These are phyloP conservation scores for Mycena crocata DNA, from an alignment of 768 basidiomycete genomes.

Conservation along the genomic window DNA sequence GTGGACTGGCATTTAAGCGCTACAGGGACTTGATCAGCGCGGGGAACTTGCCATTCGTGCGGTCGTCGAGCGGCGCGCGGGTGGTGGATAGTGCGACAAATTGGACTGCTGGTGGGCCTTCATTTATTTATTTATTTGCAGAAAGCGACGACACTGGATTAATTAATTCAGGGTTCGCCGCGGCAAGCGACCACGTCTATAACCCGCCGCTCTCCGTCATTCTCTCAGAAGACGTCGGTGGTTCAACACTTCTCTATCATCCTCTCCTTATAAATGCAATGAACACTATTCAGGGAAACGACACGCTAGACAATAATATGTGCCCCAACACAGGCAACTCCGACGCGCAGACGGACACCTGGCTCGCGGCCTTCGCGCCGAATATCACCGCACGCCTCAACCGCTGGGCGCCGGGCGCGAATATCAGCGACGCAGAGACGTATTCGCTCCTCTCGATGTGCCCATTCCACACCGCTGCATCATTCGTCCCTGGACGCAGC, in stretches of 20 bases:
- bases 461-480: conserved; percentile 76
- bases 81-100: conserved; percentile 76
- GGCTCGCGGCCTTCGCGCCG: conserved; percentile 66
- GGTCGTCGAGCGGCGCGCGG: conserved; percentile 62
- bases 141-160: too few relatives aligned
- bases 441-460: conserved; percentile 77
- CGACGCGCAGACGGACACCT: conserved; percentile 56
- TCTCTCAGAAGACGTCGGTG: conserved; percentile 61
- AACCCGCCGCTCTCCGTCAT: conserved; percentile 66
- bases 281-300: conserved; percentile 57
- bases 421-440: conserved; percentile 65
- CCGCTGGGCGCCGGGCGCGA: conserved; percentile 67
- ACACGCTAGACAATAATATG: conserved; percentile 74
- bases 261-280: too few relatives aligned
- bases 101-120: conserved; percentile 73
- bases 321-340: conserved; percentile 69
- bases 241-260: conserved; percentile 31
- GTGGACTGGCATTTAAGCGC: conserved; percentile 53
- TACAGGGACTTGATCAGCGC: conserved; percentile 53
- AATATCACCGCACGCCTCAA: conserved; percentile 71
- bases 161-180: conserved; percentile 62
- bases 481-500: neutral
- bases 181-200: conserved; percentile 58
- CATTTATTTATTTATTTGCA: neutral
- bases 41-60: conserved; percentile 57